Percentiles rank a stretch among this genome's conserved stretches.
phyloP scores from a whole-genome alignment of 805 yeast genomes.

The Limtongia smithiae region DNA sequence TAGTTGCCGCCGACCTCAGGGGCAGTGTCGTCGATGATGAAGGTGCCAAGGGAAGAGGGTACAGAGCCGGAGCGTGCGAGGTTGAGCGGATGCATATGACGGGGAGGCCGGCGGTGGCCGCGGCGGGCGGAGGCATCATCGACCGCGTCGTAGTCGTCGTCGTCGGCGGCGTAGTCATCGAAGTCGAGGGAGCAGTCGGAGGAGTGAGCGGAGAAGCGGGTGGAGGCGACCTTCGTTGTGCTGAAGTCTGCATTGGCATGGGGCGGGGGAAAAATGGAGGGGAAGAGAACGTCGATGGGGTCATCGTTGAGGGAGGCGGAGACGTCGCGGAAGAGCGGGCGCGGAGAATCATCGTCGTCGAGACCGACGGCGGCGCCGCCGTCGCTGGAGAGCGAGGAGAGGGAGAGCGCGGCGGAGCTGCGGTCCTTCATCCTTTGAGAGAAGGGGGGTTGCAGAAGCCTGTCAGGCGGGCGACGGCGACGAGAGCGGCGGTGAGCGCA shows the following conservation, averaged over 20 bases:
- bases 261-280: conserved; percentile 13
- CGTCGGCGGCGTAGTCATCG: conserved; percentile 3
- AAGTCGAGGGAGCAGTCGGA: background rate
- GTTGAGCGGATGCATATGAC: background rate
- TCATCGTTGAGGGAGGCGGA: conserved; percentile 8
- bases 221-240: background rate
- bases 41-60: conserved; percentile 22
- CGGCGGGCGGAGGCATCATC: conserved; percentile 2
- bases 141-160: conserved; percentile 1
- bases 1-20: conserved; percentile 22
- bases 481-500: too few species aligned
- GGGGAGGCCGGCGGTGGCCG: background rate
- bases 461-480: too few species aligned
- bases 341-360: background rate
- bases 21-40: conserved; percentile 25
- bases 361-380: conserved; percentile 13
- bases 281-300: conserved; percentile 26
- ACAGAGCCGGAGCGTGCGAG: conserved; percentile 3
- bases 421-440: background rate
- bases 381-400: conserved; percentile 9
- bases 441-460: too few species aligned
- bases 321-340: background rate
- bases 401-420: background rate
- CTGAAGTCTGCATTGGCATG: background rate
- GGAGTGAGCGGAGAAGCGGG: conserved; percentile 1